phyloP scores from a whole-genome alignment of 805 yeast genomes.

The Metschnikowia koreensis region DNA sequence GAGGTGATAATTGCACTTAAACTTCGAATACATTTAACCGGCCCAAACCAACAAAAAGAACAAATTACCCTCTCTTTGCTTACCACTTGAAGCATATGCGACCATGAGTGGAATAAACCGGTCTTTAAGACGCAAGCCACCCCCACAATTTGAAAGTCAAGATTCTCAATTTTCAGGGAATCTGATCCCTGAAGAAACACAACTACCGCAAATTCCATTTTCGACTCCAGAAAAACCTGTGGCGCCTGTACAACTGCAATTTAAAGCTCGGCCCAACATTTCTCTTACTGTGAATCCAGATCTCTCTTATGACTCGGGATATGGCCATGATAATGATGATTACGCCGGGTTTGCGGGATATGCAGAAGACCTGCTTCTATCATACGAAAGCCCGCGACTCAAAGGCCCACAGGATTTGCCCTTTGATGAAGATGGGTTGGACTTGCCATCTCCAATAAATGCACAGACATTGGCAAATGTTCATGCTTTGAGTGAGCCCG shows the following conservation, averaged over 20 bases:
- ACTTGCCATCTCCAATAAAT: neutral
- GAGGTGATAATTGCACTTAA: too few species aligned
- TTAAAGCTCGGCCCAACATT: neutral
- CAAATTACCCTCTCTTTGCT: neutral
- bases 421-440: slow-evolving; percentile 24
- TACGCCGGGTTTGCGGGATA: slow-evolving; percentile 1
- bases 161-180: neutral
- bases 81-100: neutral
- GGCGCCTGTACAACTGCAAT: neutral
- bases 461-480: neutral
- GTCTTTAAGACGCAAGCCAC: slow-evolving; percentile 17
- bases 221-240: slow-evolving; percentile 5
- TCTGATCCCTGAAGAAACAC: neutral
- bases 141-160: slow-evolving; percentile 11
- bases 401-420: slow-evolving; percentile 42
- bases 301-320: slow-evolving; percentile 1
- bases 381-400: slow-evolving; percentile 35
- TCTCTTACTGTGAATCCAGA: slow-evolving; percentile 1
- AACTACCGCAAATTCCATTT: neutral
- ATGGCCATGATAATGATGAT: neutral
- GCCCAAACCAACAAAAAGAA: neutral
- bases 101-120: slow-evolving; percentile 4
- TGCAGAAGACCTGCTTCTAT: slow-evolving; percentile 24
- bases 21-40: too few species aligned
- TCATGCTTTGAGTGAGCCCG: neutral